These are phyloP conservation scores for Amaranthus palmeri DNA, from an alignment of 148 eudicot species.

Conservation along the genomic window DNA sequence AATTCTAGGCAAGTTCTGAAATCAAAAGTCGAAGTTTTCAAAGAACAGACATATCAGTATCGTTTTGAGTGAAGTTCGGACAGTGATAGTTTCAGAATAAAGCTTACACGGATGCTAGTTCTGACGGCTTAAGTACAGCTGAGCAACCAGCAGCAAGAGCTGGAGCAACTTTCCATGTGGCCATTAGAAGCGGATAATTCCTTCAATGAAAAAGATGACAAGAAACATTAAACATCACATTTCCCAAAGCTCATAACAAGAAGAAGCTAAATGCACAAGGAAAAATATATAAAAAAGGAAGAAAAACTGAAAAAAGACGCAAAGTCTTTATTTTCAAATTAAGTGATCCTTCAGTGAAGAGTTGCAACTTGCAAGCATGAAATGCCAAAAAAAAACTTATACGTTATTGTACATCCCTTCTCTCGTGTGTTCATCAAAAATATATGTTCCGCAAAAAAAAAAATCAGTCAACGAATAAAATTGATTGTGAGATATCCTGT, in stretches of 20 bases:
- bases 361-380: not conserved
- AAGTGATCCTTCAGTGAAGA: not conserved
- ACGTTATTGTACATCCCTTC: not conserved
- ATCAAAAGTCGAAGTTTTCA: not conserved
- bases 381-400: not conserved
- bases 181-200: conserved; percentile 96
- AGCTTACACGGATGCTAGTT: conserved; percentile 79
- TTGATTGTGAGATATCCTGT: not conserved
- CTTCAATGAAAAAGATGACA: conserved; percentile 32
- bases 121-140: conserved; percentile 94
- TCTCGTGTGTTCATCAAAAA: not conserved
- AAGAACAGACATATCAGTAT: not conserved
- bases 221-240: not conserved
- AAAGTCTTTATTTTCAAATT: not conserved
- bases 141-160: conserved; percentile 99
- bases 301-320: not conserved
- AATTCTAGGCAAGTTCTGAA: conserved; percentile 89
- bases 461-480: not conserved
- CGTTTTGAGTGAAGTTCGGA: not conserved
- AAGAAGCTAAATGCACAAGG: not conserved
- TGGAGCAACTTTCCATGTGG: conserved; percentile 99
- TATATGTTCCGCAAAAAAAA: not conserved
- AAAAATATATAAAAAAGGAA: not conserved
- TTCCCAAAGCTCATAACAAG: not conserved
- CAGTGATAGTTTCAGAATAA: not conserved